phyloP scores from a whole-genome alignment of 306 rosid genomes.

The Vigna radiata region DNA sequence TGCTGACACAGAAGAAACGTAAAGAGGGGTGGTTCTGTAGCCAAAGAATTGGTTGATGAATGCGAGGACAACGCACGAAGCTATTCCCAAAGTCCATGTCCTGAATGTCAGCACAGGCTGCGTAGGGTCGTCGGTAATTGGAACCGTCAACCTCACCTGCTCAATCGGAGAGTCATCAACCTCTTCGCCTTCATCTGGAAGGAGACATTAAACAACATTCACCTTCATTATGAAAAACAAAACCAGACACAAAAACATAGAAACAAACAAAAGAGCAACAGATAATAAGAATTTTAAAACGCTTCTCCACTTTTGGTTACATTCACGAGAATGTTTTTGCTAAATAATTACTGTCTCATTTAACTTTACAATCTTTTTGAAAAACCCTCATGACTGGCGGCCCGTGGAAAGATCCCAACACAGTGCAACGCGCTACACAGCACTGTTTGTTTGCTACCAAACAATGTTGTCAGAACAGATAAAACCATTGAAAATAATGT shows the following conservation, averaged over 20 bases:
- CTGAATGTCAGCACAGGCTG: conserved; percentile 76
- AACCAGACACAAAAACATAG: not conserved
- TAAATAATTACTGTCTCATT: too few species aligned
- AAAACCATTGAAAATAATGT: too few species aligned
- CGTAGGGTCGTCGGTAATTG: conserved; percentile 69
- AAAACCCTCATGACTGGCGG: not conserved
- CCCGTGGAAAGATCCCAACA: too few species aligned
- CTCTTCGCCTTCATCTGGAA: conserved; percentile 49
- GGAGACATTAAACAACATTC: not conserved
- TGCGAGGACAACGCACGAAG: conserved; percentile 69
- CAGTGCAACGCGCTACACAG: too few species aligned
- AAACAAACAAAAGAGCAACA: not conserved
- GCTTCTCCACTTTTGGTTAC: not conserved
- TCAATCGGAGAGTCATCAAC: conserved; percentile 78
- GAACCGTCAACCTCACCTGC: conserved; percentile 81
- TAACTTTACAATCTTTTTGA: too few species aligned
- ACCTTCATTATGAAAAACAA: too few species aligned
- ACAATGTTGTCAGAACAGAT: too few species aligned
- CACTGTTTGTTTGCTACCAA: too few species aligned
- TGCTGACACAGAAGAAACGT: conserved; percentile 63
- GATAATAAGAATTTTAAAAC: too few species aligned
- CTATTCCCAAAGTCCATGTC: conserved; percentile 79
- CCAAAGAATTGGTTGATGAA: conserved; percentile 80
- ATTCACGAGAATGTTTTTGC: too few species aligned
- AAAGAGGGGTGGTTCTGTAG: conserved; percentile 67